Base-by-base conservation (phyloP, 2,329 filamentous ascomycete species). In the Colletotrichum gloeosporioides region DNA sequence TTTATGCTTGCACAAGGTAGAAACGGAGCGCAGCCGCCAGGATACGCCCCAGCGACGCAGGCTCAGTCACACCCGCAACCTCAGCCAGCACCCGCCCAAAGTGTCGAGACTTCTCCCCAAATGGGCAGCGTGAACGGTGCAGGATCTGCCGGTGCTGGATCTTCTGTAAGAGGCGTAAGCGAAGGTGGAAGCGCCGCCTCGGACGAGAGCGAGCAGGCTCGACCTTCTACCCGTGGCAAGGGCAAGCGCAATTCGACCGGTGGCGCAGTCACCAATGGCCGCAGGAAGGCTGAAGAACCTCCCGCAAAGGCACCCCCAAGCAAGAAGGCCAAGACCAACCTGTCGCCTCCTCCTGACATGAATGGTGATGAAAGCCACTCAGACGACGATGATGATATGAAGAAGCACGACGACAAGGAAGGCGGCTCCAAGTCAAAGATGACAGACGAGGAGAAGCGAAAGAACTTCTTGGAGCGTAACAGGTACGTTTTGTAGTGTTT, bases 401-500 rank as follows among this genome's bases (percentile, higher is more conserved):
- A 88, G 63, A 71, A 77, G 55, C 71, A 71, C n/a, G 75, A 77
- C 22, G 90, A 91, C 66, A 89, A 91, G 8, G 90, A 89, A 34
- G 88, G 91, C 64, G 87, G 89, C 55, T 92, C 88, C 57, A 94
- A 93, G 84, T 82, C 85, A 0, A 98, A 98, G 88, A 98, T 98
- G 95, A 98, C 96, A 0, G 97, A 99, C 73, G 97, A 99, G 82
- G 97, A 99, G 88, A 99, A 99, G 89, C 92, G 97, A 57, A 98
- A 98, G 87, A 99, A 99, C 84, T 99, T 99, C 85, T 89, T 99
- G 4, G 97, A 99, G 83, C 91, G 97, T 32, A 99, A 99, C 85
- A 93, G 96, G 96, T 98, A 92, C 81, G 92, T 9, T 32, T 12
- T 68, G 49, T 68, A 4, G 13, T 13, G 3, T 64, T 55, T 6